Base-by-base conservation (phyloP, 1,139 yeast genomes). In the Hemisphaericaspora xylofermentans region DNA sequence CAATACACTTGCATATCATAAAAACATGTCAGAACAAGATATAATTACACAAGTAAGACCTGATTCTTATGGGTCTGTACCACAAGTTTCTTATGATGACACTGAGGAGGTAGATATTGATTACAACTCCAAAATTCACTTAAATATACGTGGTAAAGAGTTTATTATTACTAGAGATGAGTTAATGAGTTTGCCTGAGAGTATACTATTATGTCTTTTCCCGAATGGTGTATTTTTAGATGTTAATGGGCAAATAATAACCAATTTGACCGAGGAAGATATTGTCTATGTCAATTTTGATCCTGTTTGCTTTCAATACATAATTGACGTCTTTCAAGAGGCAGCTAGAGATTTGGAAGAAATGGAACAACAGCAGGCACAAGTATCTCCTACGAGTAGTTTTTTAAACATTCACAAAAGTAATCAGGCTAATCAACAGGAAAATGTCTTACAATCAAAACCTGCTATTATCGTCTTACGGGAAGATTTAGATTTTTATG, bases 401-500 rank as follows among this genome's bases (percentile, higher is more conserved):
- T 37, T 19, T 24, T 27, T 36, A 14, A 37, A 31, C 18, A 10
- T 33, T n/a, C 17, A 15, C 8, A 17, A 7, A 24, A 17, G n/a
- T 15, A 32, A 16, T 21, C 28, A 18, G 15, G 16, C 24, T 14
- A 43, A 44, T 21, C 59, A 51, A 34, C 63, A 64, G 25, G 73
- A 70, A 34, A 62, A 81, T 41, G 79, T 88, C 3, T 68, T 91
- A 47, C 82, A 80, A 51, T 82, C 81, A 43, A 85, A 88, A 53
- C 98, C 98, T 0, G 88, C 96, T 0, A 84, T 94, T 35, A 89
- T 94, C 45, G 97, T 93, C 3, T 71, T 94, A 43, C 74, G 97
- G 47, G 99, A 94, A 61, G 98, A 94, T 60, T 72, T 94, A 51
- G 98, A 94, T 60, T 94, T 80, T 64, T 94, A 91, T 62, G 88